phyloP scores from a whole-genome alignment of 2,329 filamentous ascomycete genomes.

The Blumeriella jaapii region DNA sequence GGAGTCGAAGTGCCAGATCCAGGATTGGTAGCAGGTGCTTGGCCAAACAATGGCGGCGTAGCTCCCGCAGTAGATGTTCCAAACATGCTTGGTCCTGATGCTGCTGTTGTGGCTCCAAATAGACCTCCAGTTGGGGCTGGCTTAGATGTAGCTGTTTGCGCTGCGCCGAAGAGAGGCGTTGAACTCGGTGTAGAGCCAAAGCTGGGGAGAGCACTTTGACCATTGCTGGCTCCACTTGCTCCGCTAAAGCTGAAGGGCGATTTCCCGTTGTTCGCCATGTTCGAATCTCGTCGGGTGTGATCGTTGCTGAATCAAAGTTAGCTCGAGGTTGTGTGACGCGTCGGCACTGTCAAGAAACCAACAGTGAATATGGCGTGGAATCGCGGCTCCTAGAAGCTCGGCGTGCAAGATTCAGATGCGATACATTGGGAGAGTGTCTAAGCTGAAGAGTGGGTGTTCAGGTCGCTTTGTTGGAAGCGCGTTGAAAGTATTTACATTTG shows the following conservation, averaged over 20 bases:
- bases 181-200: constrained; percentile 8
- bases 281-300: not conserved
- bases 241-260: constrained; percentile 26
- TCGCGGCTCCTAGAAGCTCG: not conserved
- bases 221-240: constrained; percentile 11
- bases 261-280: constrained; percentile 4
- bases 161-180: constrained; percentile 11
- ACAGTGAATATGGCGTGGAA: not conserved
- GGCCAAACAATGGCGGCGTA: constrained; percentile 7
- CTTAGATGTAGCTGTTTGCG: constrained; percentile 14
- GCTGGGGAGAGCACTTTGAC: constrained; percentile 26
- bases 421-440: constrained; percentile 2
- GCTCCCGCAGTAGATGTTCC: constrained; percentile 2
- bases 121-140: constrained; percentile 6
- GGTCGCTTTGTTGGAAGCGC: not conserved
- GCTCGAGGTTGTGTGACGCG: not conserved
- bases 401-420: not conserved
- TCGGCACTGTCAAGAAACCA: not conserved
- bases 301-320: constrained; percentile 1
- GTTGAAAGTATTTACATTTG: too few relatives aligned
- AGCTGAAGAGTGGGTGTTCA: too few relatives aligned
- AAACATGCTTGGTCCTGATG: constrained; percentile 10
- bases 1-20: constrained; percentile 15
- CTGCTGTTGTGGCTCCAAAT: constrained; percentile 10
- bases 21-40: constrained; percentile 8